Percentiles rank a stretch among this genome's conserved stretches.
Evolutionary conservation across 2,329 filamentous ascomycete species (phyloP).

Genomic region (Hortaea werneckii): DNA sequence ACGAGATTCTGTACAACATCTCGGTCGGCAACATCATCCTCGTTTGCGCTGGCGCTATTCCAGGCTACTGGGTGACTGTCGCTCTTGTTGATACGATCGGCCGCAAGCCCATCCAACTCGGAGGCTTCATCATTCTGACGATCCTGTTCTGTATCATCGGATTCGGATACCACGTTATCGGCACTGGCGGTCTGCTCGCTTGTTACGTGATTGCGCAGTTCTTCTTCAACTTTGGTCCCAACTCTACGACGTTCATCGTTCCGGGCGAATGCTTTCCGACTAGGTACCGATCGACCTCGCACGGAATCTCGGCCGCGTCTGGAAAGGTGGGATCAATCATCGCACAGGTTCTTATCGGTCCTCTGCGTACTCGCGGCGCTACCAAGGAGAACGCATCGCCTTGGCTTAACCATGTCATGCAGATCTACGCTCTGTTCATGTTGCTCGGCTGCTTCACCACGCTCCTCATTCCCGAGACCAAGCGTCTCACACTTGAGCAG

Average conservation of each 20-base stretch:
- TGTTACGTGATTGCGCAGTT: conserved; percentile 40
- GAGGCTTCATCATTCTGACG: conserved; percentile 39
- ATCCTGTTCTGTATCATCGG: conserved; percentile 41
- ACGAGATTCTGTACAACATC: conserved; percentile 61
- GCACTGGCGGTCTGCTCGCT: conserved; percentile 32
- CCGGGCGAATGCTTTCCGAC: conserved; percentile 44
- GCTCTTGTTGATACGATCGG: conserved; percentile 63
- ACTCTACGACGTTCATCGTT: conserved; percentile 42
- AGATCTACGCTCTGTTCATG: conserved; percentile 76
- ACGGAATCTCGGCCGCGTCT: conserved; percentile 39
- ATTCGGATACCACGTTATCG: conserved; percentile 38
- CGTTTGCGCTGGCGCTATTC: conserved; percentile 67
- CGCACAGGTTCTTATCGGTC: conserved; percentile 40
- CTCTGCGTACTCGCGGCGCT: conserved; percentile 44
- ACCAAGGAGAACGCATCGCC: conserved; percentile 45
- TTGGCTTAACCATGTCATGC: conserved; percentile 63
- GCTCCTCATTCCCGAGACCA: conserved; percentile 65
- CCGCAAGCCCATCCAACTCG: conserved; percentile 66
- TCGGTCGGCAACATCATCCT: conserved; percentile 71
- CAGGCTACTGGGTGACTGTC: conserved; percentile 74
- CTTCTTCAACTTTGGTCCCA: conserved; percentile 46
- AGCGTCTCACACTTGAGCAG: conserved; percentile 61
- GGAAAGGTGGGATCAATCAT: conserved; percentile 42
- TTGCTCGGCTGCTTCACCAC: conserved; percentile 58
- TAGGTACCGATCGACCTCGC: conserved; percentile 37